Base-by-base conservation (phyloP, 2,329 filamentous ascomycete genomes). In the Sporothrix inflata region DNA sequence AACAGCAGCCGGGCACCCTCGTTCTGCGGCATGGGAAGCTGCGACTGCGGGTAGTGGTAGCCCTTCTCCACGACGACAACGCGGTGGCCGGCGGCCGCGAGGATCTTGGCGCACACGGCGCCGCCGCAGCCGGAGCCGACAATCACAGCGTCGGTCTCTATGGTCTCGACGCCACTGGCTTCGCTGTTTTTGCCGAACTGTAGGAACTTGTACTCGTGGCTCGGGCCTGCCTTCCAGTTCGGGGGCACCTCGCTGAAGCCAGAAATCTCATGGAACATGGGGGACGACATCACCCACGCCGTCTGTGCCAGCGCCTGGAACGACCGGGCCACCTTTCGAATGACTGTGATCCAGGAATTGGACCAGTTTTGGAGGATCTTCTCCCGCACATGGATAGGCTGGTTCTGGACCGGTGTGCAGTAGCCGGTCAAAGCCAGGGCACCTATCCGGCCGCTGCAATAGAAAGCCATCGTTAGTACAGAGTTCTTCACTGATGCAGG, bases 111-210 rank as follows among this genome's bases (percentile, higher is more conserved):
- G 47, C 87, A 88, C 0, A 97, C 94, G 11, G 87, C 93, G 53
- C 92, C 94, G 74, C 94, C 94, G 76, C 93, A 97, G 38, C 94
- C 94, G 49, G 92, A 96, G 2, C 94, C 94, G 24, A 98, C 86
- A 72, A 98, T 90, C 53, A 97, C 89, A 0, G 97, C 89, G 79
- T 98, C 95, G 0, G 92, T 91, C 70, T 94, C 89, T 51, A 97
- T 82, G 3, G 85, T 85, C 74, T 90, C 88, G 0, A 88, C 83
- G 4, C 84, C 73, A 38, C 69, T 74, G 9, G 47, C 11, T 11
- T 27, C 68, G 4, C 77, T 75, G n/a, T 76, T 75, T 6, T 78
- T 79, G 2, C 77, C 70, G 75, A 91, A 84, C 77, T 92, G 89
- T 61, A 91, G 77, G 76, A 93, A 93, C 0, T 84, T 79, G 77